These are phyloP conservation scores for Austroboletus novae-zelandiae DNA, from an alignment of 1,284 basidiomycete species.

Conservation along the genomic window DNA sequence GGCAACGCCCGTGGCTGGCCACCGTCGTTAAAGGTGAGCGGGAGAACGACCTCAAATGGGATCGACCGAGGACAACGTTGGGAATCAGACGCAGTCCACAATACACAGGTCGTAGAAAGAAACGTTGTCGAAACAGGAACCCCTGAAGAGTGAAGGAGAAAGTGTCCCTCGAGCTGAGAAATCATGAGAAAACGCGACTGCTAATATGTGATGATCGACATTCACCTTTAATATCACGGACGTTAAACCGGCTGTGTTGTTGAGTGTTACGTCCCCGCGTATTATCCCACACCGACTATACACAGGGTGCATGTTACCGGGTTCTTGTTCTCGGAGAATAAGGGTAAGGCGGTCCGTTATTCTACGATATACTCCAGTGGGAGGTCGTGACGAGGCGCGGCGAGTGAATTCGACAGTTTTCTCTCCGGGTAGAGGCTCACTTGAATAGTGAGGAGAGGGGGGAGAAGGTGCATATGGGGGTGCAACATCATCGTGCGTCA, in stretches of 20 bases:
- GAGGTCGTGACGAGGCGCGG: slow-evolving; percentile 3
- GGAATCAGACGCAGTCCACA: slow-evolving; percentile 19
- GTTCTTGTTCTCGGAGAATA: slow-evolving; percentile 22
- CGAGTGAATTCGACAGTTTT: slow-evolving; percentile 18
- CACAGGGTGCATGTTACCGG: slow-evolving; percentile 20
- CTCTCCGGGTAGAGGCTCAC: slow-evolving; percentile 25
- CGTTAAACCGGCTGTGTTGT: slow-evolving; percentile 5
- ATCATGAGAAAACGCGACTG: slow-evolving; percentile 1
- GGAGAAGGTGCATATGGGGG: slow-evolving; percentile 26
- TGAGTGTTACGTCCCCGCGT: slow-evolving; percentile 23
- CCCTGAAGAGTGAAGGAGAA: slow-evolving; percentile 17
- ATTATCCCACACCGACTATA: slow-evolving; percentile 25
- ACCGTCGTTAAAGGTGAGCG: slow-evolving; percentile 25
- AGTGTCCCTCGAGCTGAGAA: slow-evolving; percentile 27
- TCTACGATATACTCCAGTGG: slow-evolving; percentile 27
- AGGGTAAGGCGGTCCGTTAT: slow-evolving; percentile 32
- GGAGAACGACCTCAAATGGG: slow-evolving; percentile 20
- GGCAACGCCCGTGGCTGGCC: slow-evolving; percentile 18
- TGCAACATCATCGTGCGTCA: slow-evolving; percentile 8
- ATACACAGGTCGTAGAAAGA: slow-evolving; percentile 15
- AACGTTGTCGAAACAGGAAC: slow-evolving; percentile 15
- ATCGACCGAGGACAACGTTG: slow-evolving; percentile 23
- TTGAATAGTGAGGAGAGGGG: slow-evolving; percentile 28
- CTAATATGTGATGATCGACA: background rate
- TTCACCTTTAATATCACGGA: slow-evolving; percentile 28